Conservation (phyloP, 768 basidiomycete species). For the Amanita subjunquillea region DNA sequence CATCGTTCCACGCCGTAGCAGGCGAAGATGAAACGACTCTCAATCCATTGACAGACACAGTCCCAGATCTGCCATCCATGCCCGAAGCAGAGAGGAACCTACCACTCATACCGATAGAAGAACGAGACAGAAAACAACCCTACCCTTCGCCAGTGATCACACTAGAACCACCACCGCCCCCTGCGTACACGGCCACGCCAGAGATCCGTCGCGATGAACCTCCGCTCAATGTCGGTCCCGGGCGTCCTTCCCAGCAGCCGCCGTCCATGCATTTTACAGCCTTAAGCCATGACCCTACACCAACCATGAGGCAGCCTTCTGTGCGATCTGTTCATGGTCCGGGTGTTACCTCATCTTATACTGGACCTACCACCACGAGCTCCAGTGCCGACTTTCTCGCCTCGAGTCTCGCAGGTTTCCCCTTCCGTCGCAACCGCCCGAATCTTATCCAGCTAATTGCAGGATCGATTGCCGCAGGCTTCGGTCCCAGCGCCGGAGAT, state of each 20-base stretch:
- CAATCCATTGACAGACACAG: background rate
- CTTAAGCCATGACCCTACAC: no score
- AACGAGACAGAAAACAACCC: background rate
- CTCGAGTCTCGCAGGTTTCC: background rate
- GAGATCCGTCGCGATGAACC: conserved; percentile 46
- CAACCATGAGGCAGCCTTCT: no score
- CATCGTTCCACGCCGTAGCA: conserved; percentile 1
- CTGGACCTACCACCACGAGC: background rate
- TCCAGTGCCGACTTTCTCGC: background rate
- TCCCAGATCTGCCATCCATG: background rate
- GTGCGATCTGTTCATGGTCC: background rate
- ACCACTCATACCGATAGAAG: conserved; percentile 1
- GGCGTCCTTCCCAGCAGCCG: conserved; percentile 45
- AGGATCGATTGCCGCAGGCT: background rate
- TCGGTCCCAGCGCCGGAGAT: no score
- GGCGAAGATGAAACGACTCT: background rate
- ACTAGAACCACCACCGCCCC: conserved; percentile 25
- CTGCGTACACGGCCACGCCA: conserved; percentile 57
- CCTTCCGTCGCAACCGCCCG: background rate
- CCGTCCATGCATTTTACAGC: no score
- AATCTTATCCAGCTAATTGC: background rate
- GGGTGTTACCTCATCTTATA: background rate
- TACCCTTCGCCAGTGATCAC: conserved; percentile 5
- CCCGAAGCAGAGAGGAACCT: background rate
- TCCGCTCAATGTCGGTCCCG: conserved; percentile 53